phyloP scores from a whole-genome alignment of 1,139 yeast species.

The Suhomyces ambrosiae region DNA sequence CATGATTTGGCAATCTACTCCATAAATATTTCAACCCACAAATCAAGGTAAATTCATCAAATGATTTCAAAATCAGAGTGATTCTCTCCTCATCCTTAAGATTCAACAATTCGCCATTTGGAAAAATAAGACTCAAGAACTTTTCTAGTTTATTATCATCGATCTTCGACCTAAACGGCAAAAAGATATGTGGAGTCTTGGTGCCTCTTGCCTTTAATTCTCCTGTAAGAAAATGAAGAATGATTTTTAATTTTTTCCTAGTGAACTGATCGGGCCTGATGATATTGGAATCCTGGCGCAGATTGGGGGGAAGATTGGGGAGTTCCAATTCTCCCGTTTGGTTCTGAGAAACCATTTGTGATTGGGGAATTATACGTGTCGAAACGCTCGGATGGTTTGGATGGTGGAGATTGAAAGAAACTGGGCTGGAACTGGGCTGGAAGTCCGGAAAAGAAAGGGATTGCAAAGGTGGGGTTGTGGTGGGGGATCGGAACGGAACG shows the following conservation, averaged over 20 bases:
- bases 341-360: constrained; percentile 5
- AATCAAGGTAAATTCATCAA: constrained; percentile 69
- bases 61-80: constrained; percentile 38
- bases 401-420: neutral
- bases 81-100: constrained; percentile 34
- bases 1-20: constrained; percentile 80
- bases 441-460: neutral
- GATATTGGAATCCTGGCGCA: constrained; percentile 7
- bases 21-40: constrained; percentile 80
- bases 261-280: constrained; percentile 49
- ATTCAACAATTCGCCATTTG: constrained; percentile 47
- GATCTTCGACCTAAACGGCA: constrained; percentile 70
- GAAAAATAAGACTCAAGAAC: constrained; percentile 55
- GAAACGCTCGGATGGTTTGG: neutral
- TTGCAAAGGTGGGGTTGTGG: neutral
- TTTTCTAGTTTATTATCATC: constrained; percentile 56
- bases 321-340: constrained; percentile 19
- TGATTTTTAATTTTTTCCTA: constrained; percentile 61
- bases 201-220: constrained; percentile 61
- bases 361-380: neutral
- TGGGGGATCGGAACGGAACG: too few species aligned
- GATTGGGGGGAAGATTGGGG: constrained; percentile 19
- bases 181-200: constrained; percentile 61
- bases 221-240: constrained; percentile 67
- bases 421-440: too few species aligned